Evolutionary conservation across 768 basidiomycete species (phyloP).

Genomic region (Mrakia blollopis): DNA sequence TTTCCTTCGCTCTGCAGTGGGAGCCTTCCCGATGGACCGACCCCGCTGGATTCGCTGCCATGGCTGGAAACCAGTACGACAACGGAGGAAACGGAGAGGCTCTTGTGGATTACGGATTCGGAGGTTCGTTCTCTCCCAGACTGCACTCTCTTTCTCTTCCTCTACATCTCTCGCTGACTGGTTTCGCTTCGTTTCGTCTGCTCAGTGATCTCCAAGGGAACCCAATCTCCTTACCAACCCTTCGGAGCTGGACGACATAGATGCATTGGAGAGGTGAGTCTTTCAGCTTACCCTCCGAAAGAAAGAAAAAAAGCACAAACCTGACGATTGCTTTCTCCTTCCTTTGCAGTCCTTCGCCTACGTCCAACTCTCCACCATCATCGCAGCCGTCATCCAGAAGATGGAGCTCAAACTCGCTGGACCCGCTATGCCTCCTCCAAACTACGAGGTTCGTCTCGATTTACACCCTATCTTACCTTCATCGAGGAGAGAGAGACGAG

Average conservation of each 20-base stretch:
- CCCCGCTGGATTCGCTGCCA: slow-evolving; percentile 70
- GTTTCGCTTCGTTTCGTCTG: slow-evolving; percentile 40
- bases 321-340: slow-evolving; percentile 31
- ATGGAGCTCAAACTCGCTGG: slow-evolving; percentile 65
- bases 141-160: background rate
- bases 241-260: slow-evolving; percentile 95
- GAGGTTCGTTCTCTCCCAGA: slow-evolving; percentile 51
- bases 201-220: slow-evolving; percentile 59
- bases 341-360: slow-evolving; percentile 70
- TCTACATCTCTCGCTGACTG: background rate
- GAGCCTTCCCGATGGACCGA: slow-evolving; percentile 82
- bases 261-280: slow-evolving; percentile 76
- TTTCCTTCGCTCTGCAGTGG: slow-evolving; percentile 53
- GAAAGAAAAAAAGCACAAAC: background rate
- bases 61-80: slow-evolving; percentile 66
- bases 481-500: background rate
- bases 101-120: slow-evolving; percentile 90
- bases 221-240: slow-evolving; percentile 91
- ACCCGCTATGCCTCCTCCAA: slow-evolving; percentile 69
- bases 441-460: slow-evolving; percentile 64
- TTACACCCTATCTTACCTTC: slow-evolving; percentile 30
- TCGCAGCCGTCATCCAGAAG: slow-evolving; percentile 69
- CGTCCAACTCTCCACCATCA: slow-evolving; percentile 79
- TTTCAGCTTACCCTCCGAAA: background rate
- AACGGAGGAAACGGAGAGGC: slow-evolving; percentile 48